Evolutionary conservation across 331 rosid genomes (phyloP).

Genomic region (Stylosanthes scabra): DNA sequence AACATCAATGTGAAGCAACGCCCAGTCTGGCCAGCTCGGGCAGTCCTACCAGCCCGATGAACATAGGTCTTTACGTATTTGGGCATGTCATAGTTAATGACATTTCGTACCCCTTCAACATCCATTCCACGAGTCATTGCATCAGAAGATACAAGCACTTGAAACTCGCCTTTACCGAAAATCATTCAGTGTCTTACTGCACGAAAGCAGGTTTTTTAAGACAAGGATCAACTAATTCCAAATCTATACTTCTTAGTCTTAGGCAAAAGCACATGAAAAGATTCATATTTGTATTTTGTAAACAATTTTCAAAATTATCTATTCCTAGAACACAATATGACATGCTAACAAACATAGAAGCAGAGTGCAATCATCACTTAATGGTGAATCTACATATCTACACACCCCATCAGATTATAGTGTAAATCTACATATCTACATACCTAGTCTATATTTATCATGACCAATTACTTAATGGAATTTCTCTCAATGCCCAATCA

Average conservation of each 20-base stretch:
- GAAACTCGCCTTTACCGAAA: no score
- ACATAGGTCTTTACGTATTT: constrained; percentile 79
- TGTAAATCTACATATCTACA: background rate
- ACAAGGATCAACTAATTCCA: constrained; percentile 29
- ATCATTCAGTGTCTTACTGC: constrained; percentile 80
- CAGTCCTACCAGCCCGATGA: constrained; percentile 97
- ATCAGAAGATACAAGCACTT: no score
- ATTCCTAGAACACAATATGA: background rate
- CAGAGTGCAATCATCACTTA: background rate
- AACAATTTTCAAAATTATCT: background rate
- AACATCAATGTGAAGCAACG: constrained; percentile 81
- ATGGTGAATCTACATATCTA: background rate
- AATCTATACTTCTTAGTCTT: background rate
- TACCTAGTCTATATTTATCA: background rate
- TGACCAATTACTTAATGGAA: background rate
- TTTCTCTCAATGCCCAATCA: background rate
- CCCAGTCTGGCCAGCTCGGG: constrained; percentile 94
- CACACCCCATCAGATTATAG: background rate
- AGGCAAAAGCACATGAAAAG: background rate
- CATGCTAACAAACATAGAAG: background rate
- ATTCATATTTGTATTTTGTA: background rate
- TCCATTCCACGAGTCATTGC: no score
- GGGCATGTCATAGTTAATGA: constrained; percentile 88
- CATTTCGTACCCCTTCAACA: constrained; percentile 87
- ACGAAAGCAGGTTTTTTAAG: constrained; percentile 32